phyloP scores from a whole-genome alignment of 768 basidiomycete species.

The Lactarius pseudohatsudake region DNA sequence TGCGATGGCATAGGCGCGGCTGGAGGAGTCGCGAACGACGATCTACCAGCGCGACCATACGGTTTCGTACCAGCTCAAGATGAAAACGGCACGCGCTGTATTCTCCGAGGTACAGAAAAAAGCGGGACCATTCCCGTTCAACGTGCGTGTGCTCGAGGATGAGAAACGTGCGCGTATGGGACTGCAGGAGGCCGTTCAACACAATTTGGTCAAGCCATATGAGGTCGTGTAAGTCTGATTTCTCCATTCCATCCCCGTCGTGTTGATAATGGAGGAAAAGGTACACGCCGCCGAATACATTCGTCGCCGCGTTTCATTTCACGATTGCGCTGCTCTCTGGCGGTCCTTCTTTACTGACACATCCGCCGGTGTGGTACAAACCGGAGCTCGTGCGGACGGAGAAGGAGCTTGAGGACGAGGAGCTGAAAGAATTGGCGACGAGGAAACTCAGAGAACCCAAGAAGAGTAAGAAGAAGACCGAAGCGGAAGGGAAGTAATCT shows the following conservation, averaged over 20 bases:
- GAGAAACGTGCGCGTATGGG: conserved; percentile 96
- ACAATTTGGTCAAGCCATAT: conserved; percentile 90
- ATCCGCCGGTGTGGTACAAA: conserved; percentile 91
- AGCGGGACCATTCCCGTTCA: conserved; percentile 97
- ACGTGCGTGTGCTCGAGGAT: conserved; percentile 89
- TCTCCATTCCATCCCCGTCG: not conserved
- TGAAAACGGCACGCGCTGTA: conserved; percentile 95
- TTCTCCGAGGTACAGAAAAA: conserved; percentile 99
- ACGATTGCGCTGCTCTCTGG: conserved; percentile 90
- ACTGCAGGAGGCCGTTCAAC: conserved; percentile 93
- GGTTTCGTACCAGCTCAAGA: conserved; percentile 93
- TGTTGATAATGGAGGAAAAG: conserved; percentile 38
- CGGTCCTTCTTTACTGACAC: conserved; percentile 85
- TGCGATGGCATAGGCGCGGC: conserved; percentile 60
- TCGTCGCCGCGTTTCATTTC: conserved; percentile 96
- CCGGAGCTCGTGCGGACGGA: conserved; percentile 87
- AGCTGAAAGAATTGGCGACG: conserved; percentile 73
- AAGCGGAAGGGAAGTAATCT: conserved; percentile 39
- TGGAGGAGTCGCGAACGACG: conserved; percentile 87
- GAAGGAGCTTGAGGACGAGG: conserved; percentile 86
- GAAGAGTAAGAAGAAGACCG: conserved; percentile 90
- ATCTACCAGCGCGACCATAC: conserved; percentile 88
- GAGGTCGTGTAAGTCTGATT: conserved; percentile 76
- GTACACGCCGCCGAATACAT: conserved; percentile 78
- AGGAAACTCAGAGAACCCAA: conserved; percentile 84